Base-by-base conservation (phyloP, 2,329 filamentous ascomycete genomes). In the Trichoderma cornu-damae region DNA sequence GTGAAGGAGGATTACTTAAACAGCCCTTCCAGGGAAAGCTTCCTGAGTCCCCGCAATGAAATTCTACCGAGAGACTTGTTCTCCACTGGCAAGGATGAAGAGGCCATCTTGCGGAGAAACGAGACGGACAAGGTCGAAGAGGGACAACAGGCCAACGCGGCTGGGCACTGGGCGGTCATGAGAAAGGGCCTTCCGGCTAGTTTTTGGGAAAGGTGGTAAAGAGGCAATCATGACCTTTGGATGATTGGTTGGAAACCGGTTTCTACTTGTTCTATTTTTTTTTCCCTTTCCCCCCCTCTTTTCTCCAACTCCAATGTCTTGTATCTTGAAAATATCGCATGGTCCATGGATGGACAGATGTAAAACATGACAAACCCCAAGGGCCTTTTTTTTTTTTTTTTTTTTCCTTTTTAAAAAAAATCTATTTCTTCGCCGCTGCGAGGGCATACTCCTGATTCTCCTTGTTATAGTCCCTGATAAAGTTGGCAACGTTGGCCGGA, bases 101-200 rank as follows among this genome's bases (percentile, higher is more conserved):
- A 77, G 1, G 77, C 76, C 3, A 68, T 90, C 1, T 72, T 94
- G 67, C 77, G 73, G 26, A 78, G 70, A 43, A 87, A 85, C 53
- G 82, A 87, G 61, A 89, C 87, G 22, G 77, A 77, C 6, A 79
- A 83, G 65, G 76, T 96, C 66, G 80, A 80, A 56, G 79, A 81
- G 68, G 90, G 83, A 77, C 91, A 96, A 68, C 79, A 84, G 66
- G 77, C 83, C 66, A 90, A 88, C 65, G 92, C 92, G 0, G 69
- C 88, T 52, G 88, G 88, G 8, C 94, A 99, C 74, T 99, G 94
- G 94, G 77, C 75, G 42, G 87, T 99, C 46, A 99, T 99, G 91
- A 83, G 94, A 67, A 83, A 76, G 1, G 91, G 96, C 2, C 64
- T 97, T 61, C 91, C 92, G 1, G 77, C 77, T 57, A 75, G 75